These are phyloP conservation scores for Aspergillus cavernicola DNA, from an alignment of 495 filamentous ascomycete genomes.

Conservation along the genomic window DNA sequence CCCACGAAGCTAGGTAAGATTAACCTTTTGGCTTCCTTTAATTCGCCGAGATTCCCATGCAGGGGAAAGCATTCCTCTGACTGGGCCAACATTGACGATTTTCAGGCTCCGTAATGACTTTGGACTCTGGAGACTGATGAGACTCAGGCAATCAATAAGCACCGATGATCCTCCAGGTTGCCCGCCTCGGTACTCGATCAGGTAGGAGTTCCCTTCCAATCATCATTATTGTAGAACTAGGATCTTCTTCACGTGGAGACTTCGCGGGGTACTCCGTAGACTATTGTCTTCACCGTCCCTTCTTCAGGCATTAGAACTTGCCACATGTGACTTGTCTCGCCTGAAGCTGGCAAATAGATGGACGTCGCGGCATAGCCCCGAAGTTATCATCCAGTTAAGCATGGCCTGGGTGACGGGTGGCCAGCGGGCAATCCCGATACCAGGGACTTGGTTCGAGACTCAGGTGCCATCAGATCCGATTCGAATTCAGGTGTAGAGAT, in stretches of 20 bases:
- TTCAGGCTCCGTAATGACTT: not conserved
- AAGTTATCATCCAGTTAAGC: not conserved
- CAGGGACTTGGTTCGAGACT: not conserved
- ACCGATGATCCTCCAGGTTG: no score
- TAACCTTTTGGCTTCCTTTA: constrained; percentile 7
- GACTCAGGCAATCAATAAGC: no score
- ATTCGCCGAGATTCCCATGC: constrained; percentile 12
- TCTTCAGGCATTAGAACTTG: not conserved
- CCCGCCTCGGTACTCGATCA: not conserved
- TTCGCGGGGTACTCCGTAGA: not conserved
- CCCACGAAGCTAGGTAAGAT: constrained; percentile 1
- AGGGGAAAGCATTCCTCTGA: constrained; percentile 12
- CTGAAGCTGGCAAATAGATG: not conserved
- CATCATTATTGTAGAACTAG: not conserved
- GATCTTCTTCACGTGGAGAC: not conserved
- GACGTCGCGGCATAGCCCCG: no score
- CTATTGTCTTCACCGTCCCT: not conserved
- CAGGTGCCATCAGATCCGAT: no score
- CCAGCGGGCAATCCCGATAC: constrained; percentile 2
- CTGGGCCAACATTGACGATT: constrained; percentile 1
- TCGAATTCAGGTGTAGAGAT: no score
- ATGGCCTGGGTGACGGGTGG: not conserved
- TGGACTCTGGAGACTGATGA: no score
- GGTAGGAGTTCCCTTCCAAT: not conserved
- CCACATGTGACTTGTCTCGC: not conserved